Base-by-base conservation (phyloP, 2,329 filamentous ascomycete species). In the Phyllachora maydis region DNA sequence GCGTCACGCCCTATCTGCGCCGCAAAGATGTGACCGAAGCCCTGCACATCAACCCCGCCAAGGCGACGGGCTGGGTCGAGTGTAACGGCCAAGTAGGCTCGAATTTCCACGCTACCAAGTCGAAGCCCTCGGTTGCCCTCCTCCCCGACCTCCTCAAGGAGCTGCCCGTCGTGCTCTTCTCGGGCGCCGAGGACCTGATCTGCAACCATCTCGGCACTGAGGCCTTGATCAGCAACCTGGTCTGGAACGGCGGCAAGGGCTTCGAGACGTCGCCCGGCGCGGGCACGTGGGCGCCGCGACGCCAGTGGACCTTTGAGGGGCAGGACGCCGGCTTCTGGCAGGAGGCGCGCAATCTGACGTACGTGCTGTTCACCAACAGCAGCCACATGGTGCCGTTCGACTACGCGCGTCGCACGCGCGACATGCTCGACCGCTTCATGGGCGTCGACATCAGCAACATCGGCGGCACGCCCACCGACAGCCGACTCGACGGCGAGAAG, bases 341-440 rank as follows among this genome's bases (percentile, higher is more conserved):
- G 47, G 68, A 82, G 43, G 85, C 88, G 2, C 71, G 90, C 33
- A 98, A 98, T 49, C 52, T 98, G 30, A 93, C 88, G 1, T 98
- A 98, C 42, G 72, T 98, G 16, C 59, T 90, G 19, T 92, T 95
- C 50, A 79, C 91, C 56, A 91, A 98, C 46, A 71, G 81, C 10
- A 91, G 78, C 23, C 88, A 98, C 48, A 98, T 98, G 88, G 88
- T 98, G 1, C 90, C 88, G 1, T 95, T 88, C 40, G 85, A 98
- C 47, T 77, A 76, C 37, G 73, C 85, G 1, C 70, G 81, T 22
- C 73, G 82, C 30, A 76, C 72, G 11, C 68, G 85, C 30, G 88
- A 95, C 45, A 98, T 98, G 88, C 68, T 98, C 10, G 85, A 98
- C 47, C 76, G 88, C 19, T 92, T 98, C 51, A 81, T 95, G 63